A percentile compares a stretch with the other conserved stretches of the same genome.
Evolutionary conservation across 805 yeast species (phyloP).

Genomic region (Kazachstania kunashirensis): DNA sequence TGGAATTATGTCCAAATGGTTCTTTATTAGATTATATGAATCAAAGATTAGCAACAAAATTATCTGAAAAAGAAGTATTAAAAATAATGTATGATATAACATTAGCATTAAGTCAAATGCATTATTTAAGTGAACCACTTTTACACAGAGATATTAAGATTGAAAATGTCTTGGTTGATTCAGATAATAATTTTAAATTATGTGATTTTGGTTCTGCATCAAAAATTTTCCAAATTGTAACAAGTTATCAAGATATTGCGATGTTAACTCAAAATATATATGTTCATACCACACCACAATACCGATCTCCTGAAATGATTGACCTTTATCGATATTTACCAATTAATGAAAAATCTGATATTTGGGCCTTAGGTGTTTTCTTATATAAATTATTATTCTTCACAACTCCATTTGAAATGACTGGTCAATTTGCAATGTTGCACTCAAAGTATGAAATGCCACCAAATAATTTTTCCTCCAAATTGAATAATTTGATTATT

Average conservation of each 20-base stretch:
- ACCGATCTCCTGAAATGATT: conserved; percentile 92
- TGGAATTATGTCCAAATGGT: conserved; percentile 88
- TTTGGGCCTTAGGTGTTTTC: conserved; percentile 94
- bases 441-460: conserved; percentile 81
- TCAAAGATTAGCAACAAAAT: conserved; percentile 66
- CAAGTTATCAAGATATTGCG: conserved; percentile 75
- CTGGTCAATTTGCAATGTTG: conserved; percentile 77
- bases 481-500: conserved; percentile 64
- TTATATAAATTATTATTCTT: conserved; percentile 85
- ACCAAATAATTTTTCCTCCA: conserved; percentile 60
- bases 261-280: conserved; percentile 75
- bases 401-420: conserved; percentile 85
- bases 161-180: conserved; percentile 82
- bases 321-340: conserved; percentile 77
- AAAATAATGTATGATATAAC: conserved; percentile 78
- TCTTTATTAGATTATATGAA: conserved; percentile 93
- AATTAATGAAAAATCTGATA: conserved; percentile 86
- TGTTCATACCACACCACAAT: conserved; percentile 92
- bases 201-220: conserved; percentile 93
- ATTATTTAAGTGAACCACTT: conserved; percentile 53
- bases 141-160: conserved; percentile 92
- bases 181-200: conserved; percentile 59
- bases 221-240: conserved; percentile 38
- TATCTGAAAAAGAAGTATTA: conserved; percentile 67
- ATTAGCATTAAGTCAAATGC: conserved; percentile 82